Evolutionary conservation across 257 asterid genomes (phyloP).

Genomic region (Ocimum tenuiflorum): DNA sequence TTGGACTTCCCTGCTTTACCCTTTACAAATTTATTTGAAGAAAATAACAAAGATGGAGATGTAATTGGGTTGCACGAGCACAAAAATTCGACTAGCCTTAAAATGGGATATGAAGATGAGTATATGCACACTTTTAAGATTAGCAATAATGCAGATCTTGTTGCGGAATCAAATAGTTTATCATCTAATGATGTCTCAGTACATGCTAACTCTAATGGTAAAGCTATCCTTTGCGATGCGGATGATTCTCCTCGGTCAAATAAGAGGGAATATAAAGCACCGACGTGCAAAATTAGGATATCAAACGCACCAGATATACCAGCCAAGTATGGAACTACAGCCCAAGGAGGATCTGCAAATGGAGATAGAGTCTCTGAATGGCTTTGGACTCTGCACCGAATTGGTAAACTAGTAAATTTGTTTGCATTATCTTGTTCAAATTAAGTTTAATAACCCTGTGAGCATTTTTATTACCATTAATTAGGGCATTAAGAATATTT

Average conservation of each 20-base stretch:
- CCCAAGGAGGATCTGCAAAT: slow-evolving; percentile 49
- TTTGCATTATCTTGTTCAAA: background rate
- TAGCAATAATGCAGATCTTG: slow-evolving; percentile 73
- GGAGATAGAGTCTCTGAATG: slow-evolving; percentile 88
- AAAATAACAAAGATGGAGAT: slow-evolving; percentile 38
- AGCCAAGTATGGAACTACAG: slow-evolving; percentile 29
- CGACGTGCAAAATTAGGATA: slow-evolving; percentile 44
- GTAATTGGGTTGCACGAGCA: slow-evolving; percentile 43
- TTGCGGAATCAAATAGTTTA: slow-evolving; percentile 56
- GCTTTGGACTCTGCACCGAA: slow-evolving; percentile 97
- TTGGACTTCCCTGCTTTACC: slow-evolving; percentile 88
- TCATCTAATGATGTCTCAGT: slow-evolving; percentile 36
- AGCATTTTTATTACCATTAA: slow-evolving; percentile 1
- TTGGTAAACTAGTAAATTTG: slow-evolving; percentile 42
- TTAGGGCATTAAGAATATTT: background rate
- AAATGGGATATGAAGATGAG: slow-evolving; percentile 56
- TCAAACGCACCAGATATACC: slow-evolving; percentile 61
- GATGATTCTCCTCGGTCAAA: slow-evolving; percentile 39
- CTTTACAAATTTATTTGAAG: slow-evolving; percentile 69
- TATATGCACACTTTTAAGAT: slow-evolving; percentile 85
- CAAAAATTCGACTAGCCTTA: slow-evolving; percentile 40
- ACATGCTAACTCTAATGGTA: slow-evolving; percentile 41
- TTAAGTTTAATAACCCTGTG: background rate
- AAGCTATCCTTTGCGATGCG: slow-evolving; percentile 28
- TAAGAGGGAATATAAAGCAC: slow-evolving; percentile 35